Evolutionary conservation across 352 stramenopile species (phyloP).

Genomic region (Globisporangium cystogenes): DNA sequence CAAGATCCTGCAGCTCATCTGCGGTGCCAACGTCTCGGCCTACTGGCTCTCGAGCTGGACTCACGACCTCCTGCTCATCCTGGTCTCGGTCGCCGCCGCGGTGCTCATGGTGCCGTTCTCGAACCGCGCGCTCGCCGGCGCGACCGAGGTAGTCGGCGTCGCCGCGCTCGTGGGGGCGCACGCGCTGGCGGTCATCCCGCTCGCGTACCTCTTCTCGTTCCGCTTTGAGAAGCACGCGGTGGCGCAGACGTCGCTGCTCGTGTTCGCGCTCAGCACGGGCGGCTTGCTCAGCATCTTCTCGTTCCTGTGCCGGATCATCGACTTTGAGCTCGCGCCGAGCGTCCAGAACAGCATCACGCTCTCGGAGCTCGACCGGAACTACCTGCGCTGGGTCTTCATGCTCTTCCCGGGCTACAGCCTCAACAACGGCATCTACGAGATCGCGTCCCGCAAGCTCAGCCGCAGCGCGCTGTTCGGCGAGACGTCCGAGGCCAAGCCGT

Average conservation of each 20-base stretch:
- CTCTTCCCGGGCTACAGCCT: slow-evolving; percentile 30
- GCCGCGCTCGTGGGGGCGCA: slow-evolving; percentile 18
- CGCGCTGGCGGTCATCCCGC: slow-evolving; percentile 18
- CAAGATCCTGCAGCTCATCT: slow-evolving; percentile 45
- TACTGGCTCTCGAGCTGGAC: slow-evolving; percentile 42
- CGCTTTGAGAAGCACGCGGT: slow-evolving; percentile 29
- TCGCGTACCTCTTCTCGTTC: slow-evolving; percentile 33
- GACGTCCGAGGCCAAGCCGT: not conserved
- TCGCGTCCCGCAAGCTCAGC: slow-evolving; percentile 27
- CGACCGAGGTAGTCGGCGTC: slow-evolving; percentile 13
- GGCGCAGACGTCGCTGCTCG: slow-evolving; percentile 29
- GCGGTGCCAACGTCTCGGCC: slow-evolving; percentile 24
- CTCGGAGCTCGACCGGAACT: slow-evolving; percentile 23
- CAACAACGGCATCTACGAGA: slow-evolving; percentile 30
- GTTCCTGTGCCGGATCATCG: slow-evolving; percentile 31
- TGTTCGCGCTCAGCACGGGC: slow-evolving; percentile 24
- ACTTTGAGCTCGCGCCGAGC: slow-evolving; percentile 14
- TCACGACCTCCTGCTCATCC: slow-evolving; percentile 27
- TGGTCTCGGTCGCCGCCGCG: slow-evolving; percentile 21
- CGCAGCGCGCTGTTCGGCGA: slow-evolving; percentile 13
- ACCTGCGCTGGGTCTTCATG: slow-evolving; percentile 32
- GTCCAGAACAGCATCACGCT: slow-evolving; percentile 15
- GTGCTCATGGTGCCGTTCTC: slow-evolving; percentile 23
- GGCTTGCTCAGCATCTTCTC: slow-evolving; percentile 32
- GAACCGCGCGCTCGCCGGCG: slow-evolving; percentile 10